Evolutionary conservation across 345 rosid species (phyloP).

Genomic region (Eucalyptus erythrocorys): DNA sequence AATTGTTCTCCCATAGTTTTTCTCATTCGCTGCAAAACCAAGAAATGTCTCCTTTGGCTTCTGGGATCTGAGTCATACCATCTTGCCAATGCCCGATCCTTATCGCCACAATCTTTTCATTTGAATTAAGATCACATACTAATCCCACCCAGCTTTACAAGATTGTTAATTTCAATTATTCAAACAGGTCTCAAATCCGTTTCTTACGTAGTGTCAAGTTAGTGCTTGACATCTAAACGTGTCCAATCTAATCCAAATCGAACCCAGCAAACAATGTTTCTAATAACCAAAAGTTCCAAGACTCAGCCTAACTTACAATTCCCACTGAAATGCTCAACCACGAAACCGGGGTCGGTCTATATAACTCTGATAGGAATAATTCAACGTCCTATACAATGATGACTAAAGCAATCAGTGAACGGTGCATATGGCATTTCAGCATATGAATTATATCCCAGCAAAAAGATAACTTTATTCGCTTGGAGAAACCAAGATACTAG

Average conservation of each 20-base stretch:
- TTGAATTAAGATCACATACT: not conserved
- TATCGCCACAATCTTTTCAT: not conserved
- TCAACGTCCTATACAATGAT: not conserved
- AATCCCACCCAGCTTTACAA: not conserved
- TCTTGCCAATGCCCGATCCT: not conserved
- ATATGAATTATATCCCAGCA: not conserved
- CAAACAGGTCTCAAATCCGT: not conserved
- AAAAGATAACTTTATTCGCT: not conserved
- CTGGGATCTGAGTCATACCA: not conserved
- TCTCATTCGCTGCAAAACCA: not conserved
- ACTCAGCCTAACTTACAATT: not conserved
- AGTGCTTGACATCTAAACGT: too few relatives aligned
- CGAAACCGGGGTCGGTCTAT: not conserved
- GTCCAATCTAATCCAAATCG: not conserved
- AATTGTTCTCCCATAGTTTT: not conserved
- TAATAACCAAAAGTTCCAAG: not conserved
- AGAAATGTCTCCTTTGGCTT: not conserved
- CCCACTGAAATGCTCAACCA: not conserved
- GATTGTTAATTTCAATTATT: not conserved
- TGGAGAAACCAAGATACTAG: not conserved
- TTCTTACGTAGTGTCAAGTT: not conserved
- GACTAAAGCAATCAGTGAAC: not conserved
- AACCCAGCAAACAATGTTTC: not conserved
- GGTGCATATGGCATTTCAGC: not conserved
- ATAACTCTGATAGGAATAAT: not conserved